Percentiles rank a stretch among this genome's conserved stretches.
These are phyloP conservation scores for Phialophora chinensis DNA, from an alignment of 2,329 filamentous ascomycete genomes.

Conservation along the genomic window DNA sequence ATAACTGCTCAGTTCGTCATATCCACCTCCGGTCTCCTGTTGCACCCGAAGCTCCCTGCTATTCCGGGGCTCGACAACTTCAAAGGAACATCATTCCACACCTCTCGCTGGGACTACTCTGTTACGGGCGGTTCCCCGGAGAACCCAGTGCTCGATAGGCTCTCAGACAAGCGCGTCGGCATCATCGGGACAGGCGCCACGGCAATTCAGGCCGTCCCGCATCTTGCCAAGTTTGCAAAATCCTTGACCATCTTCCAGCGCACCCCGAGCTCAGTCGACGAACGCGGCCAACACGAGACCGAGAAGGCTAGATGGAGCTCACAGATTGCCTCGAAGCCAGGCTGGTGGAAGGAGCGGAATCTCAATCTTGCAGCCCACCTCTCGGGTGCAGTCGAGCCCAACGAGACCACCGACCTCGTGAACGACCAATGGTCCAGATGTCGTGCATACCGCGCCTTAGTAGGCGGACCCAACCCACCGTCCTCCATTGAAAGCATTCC, in stretches of 20 bases:
- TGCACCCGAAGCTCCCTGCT: slow-evolving; percentile 47
- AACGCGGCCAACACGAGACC: slow-evolving; percentile 15
- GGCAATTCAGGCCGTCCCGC: slow-evolving; percentile 26
- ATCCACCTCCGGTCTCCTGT: slow-evolving; percentile 5
- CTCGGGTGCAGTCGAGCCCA: slow-evolving; percentile 2
- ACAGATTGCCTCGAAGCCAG: slow-evolving; percentile 4
- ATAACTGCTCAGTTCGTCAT: slow-evolving; percentile 19
- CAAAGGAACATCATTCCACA: slow-evolving; percentile 41
- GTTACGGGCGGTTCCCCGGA: slow-evolving; percentile 29
- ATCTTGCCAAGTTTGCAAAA: slow-evolving; percentile 48
- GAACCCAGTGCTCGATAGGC: slow-evolving; percentile 48
- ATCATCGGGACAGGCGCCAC: slow-evolving; percentile 32
- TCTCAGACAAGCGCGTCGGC: slow-evolving; percentile 26
- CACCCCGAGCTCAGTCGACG: slow-evolving; percentile 48
- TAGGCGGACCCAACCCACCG: slow-evolving; percentile 10
- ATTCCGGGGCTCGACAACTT: slow-evolving; percentile 40
- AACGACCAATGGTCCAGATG: slow-evolving; percentile 5
- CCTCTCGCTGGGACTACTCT: slow-evolving; percentile 39
- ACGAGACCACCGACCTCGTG: slow-evolving; percentile 9
- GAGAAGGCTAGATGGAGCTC: neutral
- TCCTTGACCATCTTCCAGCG: slow-evolving; percentile 44
- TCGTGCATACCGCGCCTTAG: slow-evolving; percentile 3
- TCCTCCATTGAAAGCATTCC: slow-evolving; percentile 6
- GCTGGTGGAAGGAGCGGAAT: slow-evolving; percentile 21
- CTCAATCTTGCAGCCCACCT: slow-evolving; percentile 15